Evolutionary conservation across 345 rosid species (phyloP).

Genomic region (Pistacia atlantica): DNA sequence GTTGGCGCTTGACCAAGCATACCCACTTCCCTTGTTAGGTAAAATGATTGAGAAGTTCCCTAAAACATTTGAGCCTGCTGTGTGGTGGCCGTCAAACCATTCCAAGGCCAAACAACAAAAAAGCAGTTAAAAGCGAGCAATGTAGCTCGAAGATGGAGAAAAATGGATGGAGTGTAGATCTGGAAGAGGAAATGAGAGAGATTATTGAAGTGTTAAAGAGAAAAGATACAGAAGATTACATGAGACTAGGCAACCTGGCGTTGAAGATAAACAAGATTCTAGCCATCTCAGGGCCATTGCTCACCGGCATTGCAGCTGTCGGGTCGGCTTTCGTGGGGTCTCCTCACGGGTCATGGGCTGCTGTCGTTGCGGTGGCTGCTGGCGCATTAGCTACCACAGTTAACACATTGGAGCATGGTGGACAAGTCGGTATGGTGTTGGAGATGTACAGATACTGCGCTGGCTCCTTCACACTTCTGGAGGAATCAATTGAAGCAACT

Average conservation of each 20-base stretch:
- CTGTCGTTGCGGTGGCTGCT: slow-evolving; percentile 28
- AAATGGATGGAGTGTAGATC: slow-evolving; percentile 39
- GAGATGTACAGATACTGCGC: slow-evolving; percentile 57
- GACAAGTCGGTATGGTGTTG: slow-evolving; percentile 56
- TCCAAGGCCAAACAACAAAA: neutral
- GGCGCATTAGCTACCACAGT: slow-evolving; percentile 41
- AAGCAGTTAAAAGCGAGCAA: neutral
- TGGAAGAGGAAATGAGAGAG: slow-evolving; percentile 44
- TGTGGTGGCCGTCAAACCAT: slow-evolving; percentile 25
- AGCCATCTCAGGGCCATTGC: slow-evolving; percentile 46
- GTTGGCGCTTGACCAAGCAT: slow-evolving; percentile 20
- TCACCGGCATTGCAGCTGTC: slow-evolving; percentile 41
- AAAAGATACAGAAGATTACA: slow-evolving; percentile 44
- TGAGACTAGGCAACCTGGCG: slow-evolving; percentile 38
- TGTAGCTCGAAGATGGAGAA: neutral
- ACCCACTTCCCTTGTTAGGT: slow-evolving; percentile 8
- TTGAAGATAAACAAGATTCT: slow-evolving; percentile 46
- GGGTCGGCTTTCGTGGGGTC: slow-evolving; percentile 24
- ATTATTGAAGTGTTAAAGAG: slow-evolving; percentile 31
- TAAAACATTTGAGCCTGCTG: slow-evolving; percentile 23
- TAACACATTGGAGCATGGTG: slow-evolving; percentile 47
- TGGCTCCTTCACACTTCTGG: slow-evolving; percentile 39
- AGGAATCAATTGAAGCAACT: slow-evolving; percentile 32
- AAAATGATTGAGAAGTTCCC: slow-evolving; percentile 36
- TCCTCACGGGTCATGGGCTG: slow-evolving; percentile 19